These are phyloP conservation scores for Aphanomyces astaci DNA, from an alignment of 352 stramenopile species.

Conservation along the genomic window DNA sequence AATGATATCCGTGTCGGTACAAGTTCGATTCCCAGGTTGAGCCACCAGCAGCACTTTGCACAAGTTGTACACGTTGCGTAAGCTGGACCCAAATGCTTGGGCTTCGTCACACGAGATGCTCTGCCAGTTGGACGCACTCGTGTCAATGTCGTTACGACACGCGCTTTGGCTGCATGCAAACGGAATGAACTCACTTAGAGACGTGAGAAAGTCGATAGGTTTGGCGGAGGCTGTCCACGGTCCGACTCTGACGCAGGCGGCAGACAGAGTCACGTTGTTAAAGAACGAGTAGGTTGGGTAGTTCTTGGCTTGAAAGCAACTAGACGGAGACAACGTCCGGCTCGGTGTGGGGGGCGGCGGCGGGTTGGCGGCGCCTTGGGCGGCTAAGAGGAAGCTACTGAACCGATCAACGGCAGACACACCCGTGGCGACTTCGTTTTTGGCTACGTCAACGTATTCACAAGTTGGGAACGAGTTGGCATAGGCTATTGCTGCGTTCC, in stretches of 20 bases:
- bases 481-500: background rate
- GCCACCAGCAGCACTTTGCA: background rate
- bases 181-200: background rate
- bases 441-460: background rate
- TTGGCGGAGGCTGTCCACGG: background rate
- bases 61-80: background rate
- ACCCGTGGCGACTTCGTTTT: background rate
- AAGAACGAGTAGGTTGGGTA: background rate
- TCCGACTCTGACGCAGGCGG: background rate
- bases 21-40: background rate
- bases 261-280: background rate
- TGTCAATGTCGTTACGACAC: background rate
- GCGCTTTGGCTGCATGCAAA: background rate
- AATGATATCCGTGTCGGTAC: background rate
- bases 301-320: too few relatives aligned
- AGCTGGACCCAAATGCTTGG: background rate
- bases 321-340: too few relatives aligned
- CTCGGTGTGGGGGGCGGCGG: too few relatives aligned
- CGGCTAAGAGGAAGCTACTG: background rate
- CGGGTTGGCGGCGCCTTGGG: too few relatives aligned
- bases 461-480: background rate
- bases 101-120: background rate
- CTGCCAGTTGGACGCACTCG: background rate
- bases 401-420: background rate
- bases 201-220: background rate